Evolutionary conservation across 23 red algal genomes (phyloP).

Genomic region (Gracilaria caudata): DNA sequence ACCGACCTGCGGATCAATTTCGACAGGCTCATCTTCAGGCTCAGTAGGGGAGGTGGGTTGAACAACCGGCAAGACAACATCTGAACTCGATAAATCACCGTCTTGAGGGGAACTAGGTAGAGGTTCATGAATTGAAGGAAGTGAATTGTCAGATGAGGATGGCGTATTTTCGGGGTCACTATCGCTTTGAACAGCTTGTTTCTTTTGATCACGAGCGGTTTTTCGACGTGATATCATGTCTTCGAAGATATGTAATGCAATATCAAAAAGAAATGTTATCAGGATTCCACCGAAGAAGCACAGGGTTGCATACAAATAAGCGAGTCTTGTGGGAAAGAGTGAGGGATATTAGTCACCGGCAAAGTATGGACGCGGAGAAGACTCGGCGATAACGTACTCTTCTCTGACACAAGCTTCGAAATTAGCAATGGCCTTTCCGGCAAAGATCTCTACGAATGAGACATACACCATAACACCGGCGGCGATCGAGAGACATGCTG

Average conservation of each 20-base stretch:
- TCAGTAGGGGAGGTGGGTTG: neutral
- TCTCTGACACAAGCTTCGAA: conserved; percentile 63
- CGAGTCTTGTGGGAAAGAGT: conserved; percentile 22
- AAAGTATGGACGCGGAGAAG: neutral
- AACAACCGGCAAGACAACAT: neutral
- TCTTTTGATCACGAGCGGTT: neutral
- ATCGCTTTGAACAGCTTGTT: neutral
- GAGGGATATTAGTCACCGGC: neutral
- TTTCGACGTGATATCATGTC: conserved; percentile 22
- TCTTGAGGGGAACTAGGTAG: neutral
- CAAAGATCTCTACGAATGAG: conserved; percentile 86
- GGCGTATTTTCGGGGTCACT: neutral
- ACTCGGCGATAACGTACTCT: conserved; percentile 17
- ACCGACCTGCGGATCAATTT: conserved; percentile 40
- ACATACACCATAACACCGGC: conserved; percentile 87
- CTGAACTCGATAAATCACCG: neutral
- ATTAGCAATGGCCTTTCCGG: conserved; percentile 52
- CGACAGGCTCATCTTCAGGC: conserved; percentile 25
- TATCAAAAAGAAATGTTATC: conserved; percentile 61
- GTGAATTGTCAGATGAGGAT: conserved; percentile 7
- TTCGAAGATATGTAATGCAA: conserved; percentile 55
- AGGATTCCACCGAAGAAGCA: conserved; percentile 85
- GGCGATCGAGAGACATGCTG: conserved; percentile 68
- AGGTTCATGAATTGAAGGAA: neutral
- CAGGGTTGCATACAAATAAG: conserved; percentile 80